phyloP scores from a whole-genome alignment of 2,329 filamentous ascomycete genomes.

The Aspergillus nomiae region DNA sequence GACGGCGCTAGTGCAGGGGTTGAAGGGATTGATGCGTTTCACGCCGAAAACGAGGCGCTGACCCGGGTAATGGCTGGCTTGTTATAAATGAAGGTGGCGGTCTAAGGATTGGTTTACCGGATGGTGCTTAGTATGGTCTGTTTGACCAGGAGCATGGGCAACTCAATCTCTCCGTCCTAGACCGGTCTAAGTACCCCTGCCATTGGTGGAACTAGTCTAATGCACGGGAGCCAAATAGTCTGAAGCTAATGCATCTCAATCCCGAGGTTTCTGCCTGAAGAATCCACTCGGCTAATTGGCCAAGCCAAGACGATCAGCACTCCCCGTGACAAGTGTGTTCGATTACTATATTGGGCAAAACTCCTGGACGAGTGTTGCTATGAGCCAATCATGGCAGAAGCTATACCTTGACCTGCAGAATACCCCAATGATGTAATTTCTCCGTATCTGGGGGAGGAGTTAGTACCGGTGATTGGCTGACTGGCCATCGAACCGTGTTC shows the following conservation, averaged over 20 bases:
- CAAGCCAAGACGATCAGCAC: background rate
- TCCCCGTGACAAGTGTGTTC: background rate
- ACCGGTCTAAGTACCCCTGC: background rate
- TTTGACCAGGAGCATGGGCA: background rate
- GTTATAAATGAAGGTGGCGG: constrained; percentile 17
- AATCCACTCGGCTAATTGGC: background rate
- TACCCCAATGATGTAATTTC: background rate
- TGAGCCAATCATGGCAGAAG: background rate
- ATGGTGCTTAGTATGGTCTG: background rate
- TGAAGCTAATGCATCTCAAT: background rate
- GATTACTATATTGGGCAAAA: background rate
- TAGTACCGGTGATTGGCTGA: background rate
- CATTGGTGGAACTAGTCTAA: constrained; percentile 1
- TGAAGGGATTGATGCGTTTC: constrained; percentile 29
- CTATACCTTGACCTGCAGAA: background rate
- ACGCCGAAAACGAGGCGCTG: constrained; percentile 38
- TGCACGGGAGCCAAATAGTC: background rate
- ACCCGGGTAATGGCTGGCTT: constrained; percentile 39
- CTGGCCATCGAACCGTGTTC: background rate
- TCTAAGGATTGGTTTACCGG: background rate
- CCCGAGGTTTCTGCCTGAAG: background rate
- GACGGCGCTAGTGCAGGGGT: constrained; percentile 8
- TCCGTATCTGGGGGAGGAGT: background rate
- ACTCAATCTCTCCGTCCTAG: background rate
- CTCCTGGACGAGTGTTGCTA: background rate